phyloP scores from a whole-genome alignment of 2,329 filamentous ascomycete genomes.

The Trichoderma breve region DNA sequence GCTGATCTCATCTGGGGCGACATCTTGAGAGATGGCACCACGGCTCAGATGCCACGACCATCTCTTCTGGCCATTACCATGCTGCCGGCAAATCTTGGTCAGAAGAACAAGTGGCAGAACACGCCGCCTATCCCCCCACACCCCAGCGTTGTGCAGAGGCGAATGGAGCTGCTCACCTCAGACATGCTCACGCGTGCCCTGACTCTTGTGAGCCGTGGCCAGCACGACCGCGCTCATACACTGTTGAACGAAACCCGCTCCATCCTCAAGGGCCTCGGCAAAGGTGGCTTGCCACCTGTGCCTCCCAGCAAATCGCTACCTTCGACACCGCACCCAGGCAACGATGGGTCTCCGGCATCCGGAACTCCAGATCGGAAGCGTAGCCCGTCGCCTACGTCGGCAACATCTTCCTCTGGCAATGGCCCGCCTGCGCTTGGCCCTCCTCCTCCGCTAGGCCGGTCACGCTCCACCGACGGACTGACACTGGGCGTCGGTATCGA shows the following conservation, averaged over 20 bases:
- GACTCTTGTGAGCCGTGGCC: conserved; percentile 83
- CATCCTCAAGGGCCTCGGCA: conserved; percentile 92
- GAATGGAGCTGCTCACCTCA: conserved; percentile 96
- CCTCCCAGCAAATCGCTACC: conserved; percentile 57
- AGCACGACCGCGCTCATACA: conserved; percentile 91
- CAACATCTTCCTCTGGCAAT: conserved; percentile 41
- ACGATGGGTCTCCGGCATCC: conserved; percentile 44
- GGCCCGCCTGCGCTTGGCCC: conserved; percentile 45
- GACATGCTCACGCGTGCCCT: conserved; percentile 95
- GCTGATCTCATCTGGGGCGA: conserved; percentile 93
- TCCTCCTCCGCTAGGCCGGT: conserved; percentile 45
- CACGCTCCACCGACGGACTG: conserved; percentile 57
- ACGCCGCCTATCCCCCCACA: conserved; percentile 89
- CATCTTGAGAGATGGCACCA: conserved; percentile 81
- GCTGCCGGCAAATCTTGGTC: conserved; percentile 66
- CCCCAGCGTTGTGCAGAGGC: conserved; percentile 88
- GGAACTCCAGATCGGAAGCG: conserved; percentile 55
- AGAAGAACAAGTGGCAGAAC: conserved; percentile 64
- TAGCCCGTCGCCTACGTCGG: conserved; percentile 54
- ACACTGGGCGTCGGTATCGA: conserved; percentile 75
- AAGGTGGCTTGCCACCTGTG: conserved; percentile 88
- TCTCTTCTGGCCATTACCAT: conserved; percentile 94
- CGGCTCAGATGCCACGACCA: conserved; percentile 82
- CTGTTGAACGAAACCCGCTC: conserved; percentile 89
- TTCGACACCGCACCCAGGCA: conserved; percentile 48